Evolutionary conservation across 805 yeast genomes (phyloP).

Genomic region (Metschnikowia shivogae): DNA sequence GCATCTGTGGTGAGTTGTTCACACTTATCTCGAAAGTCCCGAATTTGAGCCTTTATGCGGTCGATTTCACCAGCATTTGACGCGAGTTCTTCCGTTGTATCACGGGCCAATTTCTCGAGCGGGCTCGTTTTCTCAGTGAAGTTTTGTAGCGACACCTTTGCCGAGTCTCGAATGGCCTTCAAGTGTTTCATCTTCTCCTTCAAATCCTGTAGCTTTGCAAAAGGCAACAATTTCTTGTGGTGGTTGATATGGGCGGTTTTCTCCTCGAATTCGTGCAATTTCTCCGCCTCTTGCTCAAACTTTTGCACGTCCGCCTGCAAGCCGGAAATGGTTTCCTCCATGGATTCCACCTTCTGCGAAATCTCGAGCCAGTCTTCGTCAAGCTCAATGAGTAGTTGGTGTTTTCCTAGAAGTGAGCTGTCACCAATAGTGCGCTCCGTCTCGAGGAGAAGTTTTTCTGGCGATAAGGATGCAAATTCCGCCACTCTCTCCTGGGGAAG

Average conservation of each 20-base stretch:
- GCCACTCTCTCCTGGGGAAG: slow-evolving; percentile 94
- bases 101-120: slow-evolving; percentile 12
- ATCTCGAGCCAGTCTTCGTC: slow-evolving; percentile 39
- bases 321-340: slow-evolving; percentile 26
- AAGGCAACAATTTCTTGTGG: slow-evolving; percentile 40
- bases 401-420: slow-evolving; percentile 52
- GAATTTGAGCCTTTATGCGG: slow-evolving; percentile 1
- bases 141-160: slow-evolving; percentile 27
- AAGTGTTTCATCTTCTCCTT: slow-evolving; percentile 29
- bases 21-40: slow-evolving; percentile 1
- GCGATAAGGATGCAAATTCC: slow-evolving; percentile 77
- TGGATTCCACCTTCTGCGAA: slow-evolving; percentile 22
- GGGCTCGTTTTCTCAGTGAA: slow-evolving; percentile 25
- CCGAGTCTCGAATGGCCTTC: slow-evolving; percentile 33
- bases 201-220: slow-evolving; percentile 37
- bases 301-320: slow-evolving; percentile 35
- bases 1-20: slow-evolving; percentile 5
- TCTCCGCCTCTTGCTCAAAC: slow-evolving; percentile 43
- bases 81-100: not conserved
- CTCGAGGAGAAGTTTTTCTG: slow-evolving; percentile 68
- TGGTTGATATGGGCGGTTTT: slow-evolving; percentile 37
- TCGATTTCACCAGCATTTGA: not conserved
- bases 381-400: slow-evolving; percentile 50
- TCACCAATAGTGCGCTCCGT: slow-evolving; percentile 78
- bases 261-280: slow-evolving; percentile 43